phyloP scores from a whole-genome alignment of 2,329 filamentous ascomycete species.

The Colletotrichum australisinense region DNA sequence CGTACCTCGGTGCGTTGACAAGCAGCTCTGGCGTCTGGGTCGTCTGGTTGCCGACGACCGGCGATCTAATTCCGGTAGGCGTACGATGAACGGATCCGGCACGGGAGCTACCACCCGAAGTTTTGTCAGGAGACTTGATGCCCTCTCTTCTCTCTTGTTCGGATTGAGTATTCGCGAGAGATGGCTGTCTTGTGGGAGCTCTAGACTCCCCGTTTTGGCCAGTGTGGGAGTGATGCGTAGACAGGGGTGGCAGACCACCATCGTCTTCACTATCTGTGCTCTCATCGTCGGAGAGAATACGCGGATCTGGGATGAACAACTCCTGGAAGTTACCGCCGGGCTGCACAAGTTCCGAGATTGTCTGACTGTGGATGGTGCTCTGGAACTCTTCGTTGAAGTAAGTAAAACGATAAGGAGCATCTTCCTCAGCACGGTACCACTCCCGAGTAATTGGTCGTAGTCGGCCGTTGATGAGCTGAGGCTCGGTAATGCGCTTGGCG shows the following conservation, averaged over 20 bases:
- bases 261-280: slow-evolving; percentile 68
- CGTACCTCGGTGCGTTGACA: slow-evolving; percentile 67
- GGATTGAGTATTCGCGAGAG: slow-evolving; percentile 47
- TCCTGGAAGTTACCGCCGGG: slow-evolving; percentile 86
- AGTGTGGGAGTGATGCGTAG: slow-evolving; percentile 41
- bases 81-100: slow-evolving; percentile 59
- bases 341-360: slow-evolving; percentile 91
- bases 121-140: slow-evolving; percentile 45
- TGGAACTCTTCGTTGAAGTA: slow-evolving; percentile 99
- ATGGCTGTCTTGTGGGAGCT: slow-evolving; percentile 58
- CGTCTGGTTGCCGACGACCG: slow-evolving; percentile 42
- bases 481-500: slow-evolving; percentile 93
- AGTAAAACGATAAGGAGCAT: slow-evolving; percentile 93
- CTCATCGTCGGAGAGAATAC: slow-evolving; percentile 78
- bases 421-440: slow-evolving; percentile 91
- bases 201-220: slow-evolving; percentile 55
- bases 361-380: slow-evolving; percentile 95
- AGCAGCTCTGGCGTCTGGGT: slow-evolving; percentile 45
- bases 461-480: slow-evolving; percentile 89
- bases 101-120: slow-evolving; percentile 44
- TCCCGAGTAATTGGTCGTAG: slow-evolving; percentile 81
- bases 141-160: slow-evolving; percentile 42
- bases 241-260: slow-evolving; percentile 13
- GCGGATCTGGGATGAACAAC: slow-evolving; percentile 90
- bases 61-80: slow-evolving; percentile 56